A percentile compares a stretch with the other conserved stretches of the same genome.
These are phyloP conservation scores for Thalia dealbata DNA, from an alignment of 176 grass and related monocot species.

Conservation along the genomic window DNA sequence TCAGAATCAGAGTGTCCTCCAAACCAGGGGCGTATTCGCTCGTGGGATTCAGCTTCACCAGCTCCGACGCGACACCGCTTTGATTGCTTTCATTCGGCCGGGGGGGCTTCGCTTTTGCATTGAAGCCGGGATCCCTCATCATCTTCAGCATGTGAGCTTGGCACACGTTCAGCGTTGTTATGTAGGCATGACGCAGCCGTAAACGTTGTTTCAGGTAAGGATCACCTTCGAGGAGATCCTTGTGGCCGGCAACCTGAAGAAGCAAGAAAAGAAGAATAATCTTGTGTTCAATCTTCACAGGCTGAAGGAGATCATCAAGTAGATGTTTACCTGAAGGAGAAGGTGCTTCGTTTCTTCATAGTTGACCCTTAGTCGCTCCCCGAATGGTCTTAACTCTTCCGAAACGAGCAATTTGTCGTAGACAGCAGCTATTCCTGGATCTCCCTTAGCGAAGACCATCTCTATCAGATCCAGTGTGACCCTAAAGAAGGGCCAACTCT, in stretches of 20 bases:
- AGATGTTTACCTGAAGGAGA: constrained; percentile 70
- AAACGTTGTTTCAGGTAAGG: constrained; percentile 56
- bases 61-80: constrained; percentile 15
- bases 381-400: constrained; percentile 60
- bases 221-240: constrained; percentile 39
- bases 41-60: constrained; percentile 31
- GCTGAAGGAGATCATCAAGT: background rate
- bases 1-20: constrained; percentile 18
- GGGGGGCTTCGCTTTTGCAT: constrained; percentile 19
- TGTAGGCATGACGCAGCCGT: constrained; percentile 62
- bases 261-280: too few relatives aligned
- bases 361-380: constrained; percentile 65
- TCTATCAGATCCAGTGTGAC: constrained; percentile 96
- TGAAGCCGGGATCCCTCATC: constrained; percentile 40
- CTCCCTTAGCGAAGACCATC: constrained; percentile 99
- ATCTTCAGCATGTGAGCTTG: constrained; percentile 54
- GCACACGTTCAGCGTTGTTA: constrained; percentile 63
- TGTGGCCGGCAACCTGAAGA: constrained; percentile 50
- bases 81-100: background rate
- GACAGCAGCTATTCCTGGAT: constrained; percentile 80
- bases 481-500: constrained; percentile 99
- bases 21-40: constrained; percentile 26
- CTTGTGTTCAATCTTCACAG: too few relatives aligned
- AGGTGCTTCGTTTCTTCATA: constrained; percentile 84
- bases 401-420: constrained; percentile 90